phyloP scores from a whole-genome alignment of 108 stramenopile genomes.

The Pseudonitzschia delicatissima region DNA sequence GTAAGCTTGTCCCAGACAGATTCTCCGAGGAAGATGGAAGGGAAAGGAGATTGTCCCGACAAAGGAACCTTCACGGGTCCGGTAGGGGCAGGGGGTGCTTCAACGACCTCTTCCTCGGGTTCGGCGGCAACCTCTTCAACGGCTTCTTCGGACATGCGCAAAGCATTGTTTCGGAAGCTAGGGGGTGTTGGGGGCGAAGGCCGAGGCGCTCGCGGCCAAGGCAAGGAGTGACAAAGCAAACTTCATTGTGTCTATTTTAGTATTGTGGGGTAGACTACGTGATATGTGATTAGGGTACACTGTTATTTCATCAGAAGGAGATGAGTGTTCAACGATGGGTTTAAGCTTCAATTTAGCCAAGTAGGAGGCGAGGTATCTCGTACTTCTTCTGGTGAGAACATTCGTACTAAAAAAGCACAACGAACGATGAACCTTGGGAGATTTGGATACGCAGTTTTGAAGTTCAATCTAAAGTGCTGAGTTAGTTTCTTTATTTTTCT shows the following conservation, averaged over 20 bases:
- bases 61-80: constrained; percentile 45
- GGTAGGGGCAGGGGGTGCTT: constrained; percentile 6
- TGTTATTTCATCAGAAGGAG: not conserved
- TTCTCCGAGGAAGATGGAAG: constrained; percentile 48
- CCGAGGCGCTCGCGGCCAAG: constrained; percentile 27
- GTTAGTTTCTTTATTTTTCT: no score
- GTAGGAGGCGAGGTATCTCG: not conserved
- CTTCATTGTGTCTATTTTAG: constrained; percentile 23
- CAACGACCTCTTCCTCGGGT: not conserved
- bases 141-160: constrained; percentile 23
- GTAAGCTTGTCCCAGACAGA: constrained; percentile 59
- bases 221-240: constrained; percentile 31
- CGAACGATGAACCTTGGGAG: not conserved
- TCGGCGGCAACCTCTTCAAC: constrained; percentile 3
- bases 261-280: not conserved
- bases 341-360: not conserved
- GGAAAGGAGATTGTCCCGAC: constrained; percentile 48
- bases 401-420: not conserved
- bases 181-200: constrained; percentile 25
- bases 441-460: constrained; percentile 6
- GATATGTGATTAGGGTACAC: not conserved
- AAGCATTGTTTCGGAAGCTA: not conserved
- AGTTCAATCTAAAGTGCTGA: constrained; percentile 15
- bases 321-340: not conserved
- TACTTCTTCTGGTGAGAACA: not conserved